A percentile compares a stretch with the other conserved stretches of the same genome.
Evolutionary conservation across 805 yeast species (phyloP).

Genomic region (Schwanniomyces pseudopolymorphus): DNA sequence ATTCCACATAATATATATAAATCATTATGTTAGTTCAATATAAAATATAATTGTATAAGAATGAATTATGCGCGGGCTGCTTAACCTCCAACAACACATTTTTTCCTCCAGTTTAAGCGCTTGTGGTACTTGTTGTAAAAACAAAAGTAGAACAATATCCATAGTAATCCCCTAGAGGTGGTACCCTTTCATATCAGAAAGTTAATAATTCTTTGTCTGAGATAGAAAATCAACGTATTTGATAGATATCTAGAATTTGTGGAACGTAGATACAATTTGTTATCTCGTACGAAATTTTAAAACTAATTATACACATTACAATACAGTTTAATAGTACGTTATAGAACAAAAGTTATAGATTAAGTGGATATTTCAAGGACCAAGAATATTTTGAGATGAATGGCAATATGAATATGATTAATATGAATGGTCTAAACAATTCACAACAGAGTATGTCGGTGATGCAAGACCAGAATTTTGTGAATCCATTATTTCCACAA

Average conservation of each 20-base stretch:
- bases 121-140: neutral
- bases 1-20: neutral
- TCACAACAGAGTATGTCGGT: conserved; percentile 9
- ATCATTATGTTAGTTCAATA: neutral
- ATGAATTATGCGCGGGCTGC: neutral
- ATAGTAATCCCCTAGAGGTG: neutral
- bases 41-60: neutral
- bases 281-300: neutral
- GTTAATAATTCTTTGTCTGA: neutral
- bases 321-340: neutral
- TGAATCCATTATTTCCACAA: conserved; percentile 10
- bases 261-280: neutral
- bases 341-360: neutral
- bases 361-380: neutral
- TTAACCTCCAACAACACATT: neutral
- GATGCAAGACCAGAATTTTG: conserved; percentile 10
- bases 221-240: neutral
- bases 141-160: neutral
- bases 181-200: neutral
- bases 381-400: conserved; percentile 2
- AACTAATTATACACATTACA: too few relatives aligned
- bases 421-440: conserved; percentile 8
- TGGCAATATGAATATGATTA: conserved; percentile 11
- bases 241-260: neutral
- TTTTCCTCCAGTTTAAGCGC: neutral